phyloP scores from a whole-genome alignment of 2,329 filamentous ascomycete genomes.

The Exserohilum rostratum region DNA sequence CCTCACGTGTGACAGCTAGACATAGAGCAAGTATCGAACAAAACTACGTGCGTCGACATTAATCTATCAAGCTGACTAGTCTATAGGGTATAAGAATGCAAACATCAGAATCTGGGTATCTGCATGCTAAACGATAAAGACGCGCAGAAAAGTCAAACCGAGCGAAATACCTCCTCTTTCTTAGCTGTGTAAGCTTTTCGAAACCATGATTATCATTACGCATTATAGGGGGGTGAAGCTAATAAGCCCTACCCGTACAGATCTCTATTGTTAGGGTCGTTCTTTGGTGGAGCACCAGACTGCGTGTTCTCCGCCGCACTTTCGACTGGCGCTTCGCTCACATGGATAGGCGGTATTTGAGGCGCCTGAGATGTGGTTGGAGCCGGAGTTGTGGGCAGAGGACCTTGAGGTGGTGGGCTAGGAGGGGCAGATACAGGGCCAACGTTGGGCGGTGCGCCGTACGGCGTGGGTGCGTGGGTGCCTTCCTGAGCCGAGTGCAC shows the following conservation, averaged over 20 bases:
- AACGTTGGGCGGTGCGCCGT: background rate
- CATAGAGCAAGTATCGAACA: no score
- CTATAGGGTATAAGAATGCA: no score
- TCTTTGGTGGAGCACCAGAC: constrained; percentile 16
- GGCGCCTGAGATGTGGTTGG: constrained; percentile 2
- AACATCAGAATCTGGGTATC: constrained; percentile 1
- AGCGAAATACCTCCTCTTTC: background rate
- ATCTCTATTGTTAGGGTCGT: constrained; percentile 22
- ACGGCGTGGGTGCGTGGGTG: background rate
- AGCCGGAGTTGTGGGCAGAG: constrained; percentile 8
- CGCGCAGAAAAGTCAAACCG: background rate
- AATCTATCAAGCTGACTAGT: no score
- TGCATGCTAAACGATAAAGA: background rate
- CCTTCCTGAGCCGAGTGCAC: constrained; percentile 13
- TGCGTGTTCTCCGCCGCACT: background rate
- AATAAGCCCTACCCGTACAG: constrained; percentile 24
- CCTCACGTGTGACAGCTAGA: no score
- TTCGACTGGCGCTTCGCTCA: constrained; percentile 4
- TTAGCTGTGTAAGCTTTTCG: background rate
- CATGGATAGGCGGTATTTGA: constrained; percentile 1
- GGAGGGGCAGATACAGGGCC: background rate
- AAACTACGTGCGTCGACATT: no score
- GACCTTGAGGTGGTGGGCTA: constrained; percentile 11
- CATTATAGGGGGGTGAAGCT: background rate
- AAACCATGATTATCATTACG: background rate